Conservation (phyloP, 805 yeast genomes). For the Maudiozyma saulgeensis region DNA sequence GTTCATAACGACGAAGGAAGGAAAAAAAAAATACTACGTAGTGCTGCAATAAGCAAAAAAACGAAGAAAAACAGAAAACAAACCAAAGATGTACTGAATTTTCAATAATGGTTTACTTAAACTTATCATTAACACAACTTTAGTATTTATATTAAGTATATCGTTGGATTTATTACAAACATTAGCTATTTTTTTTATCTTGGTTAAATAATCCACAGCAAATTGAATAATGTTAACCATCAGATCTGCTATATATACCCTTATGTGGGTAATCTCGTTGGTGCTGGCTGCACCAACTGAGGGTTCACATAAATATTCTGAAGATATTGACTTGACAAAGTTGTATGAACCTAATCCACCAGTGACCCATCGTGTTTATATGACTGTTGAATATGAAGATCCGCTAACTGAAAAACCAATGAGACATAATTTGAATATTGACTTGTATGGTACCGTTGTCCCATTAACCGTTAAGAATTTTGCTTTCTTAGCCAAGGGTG, state of each 20-base stretch:
- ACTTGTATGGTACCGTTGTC: constrained; percentile 54
- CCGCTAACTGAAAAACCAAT: constrained; percentile 9
- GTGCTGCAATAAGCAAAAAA: too few relatives aligned
- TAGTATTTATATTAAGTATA: too few relatives aligned
- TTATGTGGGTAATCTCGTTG: background rate
- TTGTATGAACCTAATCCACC: constrained; percentile 27
- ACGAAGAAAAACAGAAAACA: too few relatives aligned
- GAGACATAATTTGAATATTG: constrained; percentile 37
- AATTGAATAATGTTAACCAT: background rate
- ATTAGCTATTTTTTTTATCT: too few relatives aligned
- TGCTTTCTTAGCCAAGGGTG: constrained; percentile 39
- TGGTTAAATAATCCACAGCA: too few relatives aligned
- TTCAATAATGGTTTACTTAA: too few relatives aligned
- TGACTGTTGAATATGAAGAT: constrained; percentile 23
- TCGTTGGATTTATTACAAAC: too few relatives aligned
- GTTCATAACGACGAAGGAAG: too few relatives aligned
- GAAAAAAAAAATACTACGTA: too few relatives aligned
- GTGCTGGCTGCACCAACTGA: background rate
- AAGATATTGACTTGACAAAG: constrained; percentile 7
- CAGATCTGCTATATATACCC: background rate
- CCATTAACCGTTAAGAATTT: constrained; percentile 60
- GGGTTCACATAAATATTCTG: background rate
- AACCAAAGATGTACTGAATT: too few relatives aligned
- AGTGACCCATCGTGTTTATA: constrained; percentile 19
- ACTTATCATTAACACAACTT: too few relatives aligned